Base-by-base conservation (phyloP, 2,329 filamentous ascomycete species). In the Cercospora sp. region DNA sequence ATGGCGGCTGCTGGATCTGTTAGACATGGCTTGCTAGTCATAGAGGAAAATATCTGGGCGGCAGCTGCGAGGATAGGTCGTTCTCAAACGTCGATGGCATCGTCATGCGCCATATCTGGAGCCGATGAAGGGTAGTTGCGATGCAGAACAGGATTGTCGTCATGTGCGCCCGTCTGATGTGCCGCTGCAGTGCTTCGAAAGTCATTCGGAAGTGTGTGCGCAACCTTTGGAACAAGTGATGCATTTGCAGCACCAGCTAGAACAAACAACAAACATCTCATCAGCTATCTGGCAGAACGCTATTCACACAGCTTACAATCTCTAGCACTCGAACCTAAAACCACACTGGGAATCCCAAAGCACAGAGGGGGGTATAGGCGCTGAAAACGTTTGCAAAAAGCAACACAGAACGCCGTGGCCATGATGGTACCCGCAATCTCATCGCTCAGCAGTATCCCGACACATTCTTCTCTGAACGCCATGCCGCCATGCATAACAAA, bases 401-500 rank as follows among this genome's bases (percentile, higher is more conserved):
- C 37, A 55, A 28, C 49, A 28, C 49, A 26, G 5, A 55, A 55
- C 49, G 49, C 49, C 49, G 28, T 55, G 16, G 49, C 49, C 24
- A 55, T 55, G 49, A 55, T 55, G 6, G 45, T 49, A 49, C 45
- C 21, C 45, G 18, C 24, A 55, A 16, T 9, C 24, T 28, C 49
- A 28, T 55, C 49, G 49, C 24, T 4, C 24, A 24, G 24, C 49
- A 28, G 49, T 26, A 13, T 8, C 3, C 49, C 13, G 24, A 10
- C 6, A 28, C 49, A 55, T 9, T 26, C 24, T n/a, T 55, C 24
- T 30, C 43, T 24, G 26, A 63, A 55, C 61, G 61, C 61, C 61
- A 13, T 16, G 1, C n/a, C 43, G 40, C 37, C 59, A 49, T 63
- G 61, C 61, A 63, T 16, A 63, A 53, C 43, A 28, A 32, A 63